Evolutionary conservation across 495 filamentous ascomycete species (phyloP).

Genomic region (Aspergillus heteromorphus): DNA sequence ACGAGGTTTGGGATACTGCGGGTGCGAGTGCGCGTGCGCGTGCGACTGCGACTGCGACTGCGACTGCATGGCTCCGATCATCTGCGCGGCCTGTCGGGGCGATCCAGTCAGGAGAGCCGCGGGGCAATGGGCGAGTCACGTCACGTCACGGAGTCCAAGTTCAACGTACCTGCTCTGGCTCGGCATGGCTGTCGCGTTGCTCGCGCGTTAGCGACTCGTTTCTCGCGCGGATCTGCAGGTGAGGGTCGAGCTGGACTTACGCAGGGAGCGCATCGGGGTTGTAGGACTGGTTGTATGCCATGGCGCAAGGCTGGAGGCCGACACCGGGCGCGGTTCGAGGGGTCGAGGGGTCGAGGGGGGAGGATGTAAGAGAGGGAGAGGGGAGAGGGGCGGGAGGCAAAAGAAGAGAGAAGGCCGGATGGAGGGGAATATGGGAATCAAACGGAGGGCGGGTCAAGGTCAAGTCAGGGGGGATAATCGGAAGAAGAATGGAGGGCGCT

Average conservation of each 20-base stretch:
- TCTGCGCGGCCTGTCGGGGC: conserved; percentile 47
- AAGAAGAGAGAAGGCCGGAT: neutral
- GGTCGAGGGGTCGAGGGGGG: neutral
- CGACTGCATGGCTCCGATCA: conserved; percentile 41
- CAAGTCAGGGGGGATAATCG: too few relatives aligned
- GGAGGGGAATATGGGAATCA: conserved; percentile 2
- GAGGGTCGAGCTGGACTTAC: conserved; percentile 54
- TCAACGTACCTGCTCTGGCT: conserved; percentile 76
- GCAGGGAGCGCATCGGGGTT: conserved; percentile 97
- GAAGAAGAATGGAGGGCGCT: conserved; percentile 1
- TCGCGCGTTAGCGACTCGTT: conserved; percentile 3
- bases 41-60: conserved; percentile 3
- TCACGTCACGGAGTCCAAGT: conserved; percentile 12
- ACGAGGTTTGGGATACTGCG: conserved; percentile 20
- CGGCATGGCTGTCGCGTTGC: conserved; percentile 64
- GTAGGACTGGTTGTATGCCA: conserved; percentile 91
- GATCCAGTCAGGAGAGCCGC: neutral
- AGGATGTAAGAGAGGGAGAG: neutral
- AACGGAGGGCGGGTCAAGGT: conserved; percentile 7
- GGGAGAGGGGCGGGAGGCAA: neutral
- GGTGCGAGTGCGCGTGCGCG: conserved; percentile 21
- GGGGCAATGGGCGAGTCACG: neutral
- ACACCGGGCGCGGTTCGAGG: conserved; percentile 11
- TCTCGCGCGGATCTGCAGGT: neutral
- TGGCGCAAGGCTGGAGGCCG: conserved; percentile 38